phyloP scores from a whole-genome alignment of 225 moss, liverwort and hornwort genomes.

The Lunularia cruciata region DNA sequence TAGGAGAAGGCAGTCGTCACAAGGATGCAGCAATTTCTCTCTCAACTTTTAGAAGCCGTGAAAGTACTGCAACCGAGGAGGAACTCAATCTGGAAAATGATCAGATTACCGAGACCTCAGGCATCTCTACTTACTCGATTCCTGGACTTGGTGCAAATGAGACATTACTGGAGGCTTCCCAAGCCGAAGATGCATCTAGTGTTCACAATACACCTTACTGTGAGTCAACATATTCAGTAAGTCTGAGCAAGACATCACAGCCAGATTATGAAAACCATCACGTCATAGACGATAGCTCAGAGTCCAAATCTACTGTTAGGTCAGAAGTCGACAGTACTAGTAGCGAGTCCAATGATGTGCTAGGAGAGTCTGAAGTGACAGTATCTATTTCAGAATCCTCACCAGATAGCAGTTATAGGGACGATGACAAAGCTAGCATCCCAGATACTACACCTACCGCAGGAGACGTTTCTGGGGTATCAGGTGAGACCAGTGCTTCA shows the following conservation, averaged over 20 bases:
- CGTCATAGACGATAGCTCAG: not conserved
- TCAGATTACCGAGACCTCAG: slow-evolving; percentile 6
- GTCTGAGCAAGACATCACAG: not conserved
- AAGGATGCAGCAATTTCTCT: not conserved
- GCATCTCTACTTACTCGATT: slow-evolving; percentile 2
- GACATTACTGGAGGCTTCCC: not conserved
- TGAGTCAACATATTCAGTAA: slow-evolving; percentile 16
- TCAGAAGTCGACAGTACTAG: not conserved
- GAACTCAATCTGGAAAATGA: slow-evolving; percentile 7
- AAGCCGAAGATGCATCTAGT: slow-evolving; percentile 1
- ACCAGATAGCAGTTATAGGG: not conserved
- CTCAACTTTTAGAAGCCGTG: not conserved
- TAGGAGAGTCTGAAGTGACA: not conserved
- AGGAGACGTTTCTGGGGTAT: not conserved
- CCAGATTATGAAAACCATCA: not conserved
- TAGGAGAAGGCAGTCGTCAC: not conserved
- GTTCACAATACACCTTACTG: slow-evolving; percentile 1
- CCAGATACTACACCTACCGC: not conserved
- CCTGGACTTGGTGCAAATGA: slow-evolving; percentile 3
- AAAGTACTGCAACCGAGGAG: not conserved
- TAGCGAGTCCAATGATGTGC: not conserved
- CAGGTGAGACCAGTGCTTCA: not conserved
- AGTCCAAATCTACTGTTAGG: not conserved
- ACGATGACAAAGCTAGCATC: not conserved
- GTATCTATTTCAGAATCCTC: not conserved